These are phyloP conservation scores for Didymella pinodella DNA, from an alignment of 2,329 filamentous ascomycete species.

Conservation along the genomic window DNA sequence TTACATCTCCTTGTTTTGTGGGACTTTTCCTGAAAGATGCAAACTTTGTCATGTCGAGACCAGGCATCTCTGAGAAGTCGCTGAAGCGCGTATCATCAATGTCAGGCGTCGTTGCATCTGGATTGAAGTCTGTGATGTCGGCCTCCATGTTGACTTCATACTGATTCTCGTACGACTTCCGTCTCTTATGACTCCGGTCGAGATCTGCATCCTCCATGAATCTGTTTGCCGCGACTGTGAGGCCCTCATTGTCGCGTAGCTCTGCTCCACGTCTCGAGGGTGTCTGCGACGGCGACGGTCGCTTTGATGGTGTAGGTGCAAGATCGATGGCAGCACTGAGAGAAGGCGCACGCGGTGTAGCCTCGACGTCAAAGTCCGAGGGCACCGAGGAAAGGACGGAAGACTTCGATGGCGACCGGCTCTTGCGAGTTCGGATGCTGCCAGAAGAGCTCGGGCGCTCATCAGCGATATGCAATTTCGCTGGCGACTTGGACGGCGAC, in stretches of 20 bases:
- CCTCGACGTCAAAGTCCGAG: constrained; percentile 26
- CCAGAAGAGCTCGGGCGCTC: constrained; percentile 39
- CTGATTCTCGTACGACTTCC: constrained; percentile 32
- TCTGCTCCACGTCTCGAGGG: constrained; percentile 21
- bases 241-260: constrained; percentile 51
- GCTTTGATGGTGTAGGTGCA: constrained; percentile 30
- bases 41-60: constrained; percentile 79
- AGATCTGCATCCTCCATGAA: constrained; percentile 44
- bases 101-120: constrained; percentile 47
- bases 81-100: constrained; percentile 80
- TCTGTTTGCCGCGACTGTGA: constrained; percentile 47
- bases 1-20: constrained; percentile 34
- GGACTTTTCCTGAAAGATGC: constrained; percentile 70
- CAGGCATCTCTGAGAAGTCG: constrained; percentile 85
- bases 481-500: constrained; percentile 34
- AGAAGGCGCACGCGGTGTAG: constrained; percentile 23
- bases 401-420: constrained; percentile 40
- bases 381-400: constrained; percentile 34
- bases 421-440: constrained; percentile 38
- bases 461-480: constrained; percentile 23
- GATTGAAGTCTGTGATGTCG: constrained; percentile 45
- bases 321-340: constrained; percentile 25
- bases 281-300: constrained; percentile 28
- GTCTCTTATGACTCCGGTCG: constrained; percentile 32
- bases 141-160: constrained; percentile 34